Conservation (phyloP, 148 eudicot species). For the Arbutus unedo region DNA sequence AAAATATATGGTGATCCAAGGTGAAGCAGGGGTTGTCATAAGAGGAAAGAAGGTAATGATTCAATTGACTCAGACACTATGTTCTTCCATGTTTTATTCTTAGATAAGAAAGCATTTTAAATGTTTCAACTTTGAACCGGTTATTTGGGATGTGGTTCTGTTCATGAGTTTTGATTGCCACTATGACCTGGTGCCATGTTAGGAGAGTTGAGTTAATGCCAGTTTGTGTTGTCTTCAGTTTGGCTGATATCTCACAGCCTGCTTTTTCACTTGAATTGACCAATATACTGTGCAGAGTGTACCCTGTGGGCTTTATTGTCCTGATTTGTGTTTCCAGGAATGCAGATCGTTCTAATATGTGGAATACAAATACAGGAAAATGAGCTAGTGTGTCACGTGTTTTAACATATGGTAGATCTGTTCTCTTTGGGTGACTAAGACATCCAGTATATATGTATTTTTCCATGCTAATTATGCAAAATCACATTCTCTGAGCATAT, state of each 20-base stretch:
- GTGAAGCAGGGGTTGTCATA: constrained; percentile 58
- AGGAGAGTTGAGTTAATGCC: background rate
- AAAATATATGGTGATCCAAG: constrained; percentile 73
- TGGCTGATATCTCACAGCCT: background rate
- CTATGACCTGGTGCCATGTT: background rate
- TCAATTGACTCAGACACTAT: background rate
- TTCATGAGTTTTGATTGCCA: background rate
- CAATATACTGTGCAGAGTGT: background rate
- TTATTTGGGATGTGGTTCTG: background rate
- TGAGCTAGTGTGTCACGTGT: background rate
- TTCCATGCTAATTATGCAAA: background rate
- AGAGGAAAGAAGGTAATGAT: constrained; percentile 55
- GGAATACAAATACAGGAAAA: background rate
- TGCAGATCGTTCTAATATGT: background rate
- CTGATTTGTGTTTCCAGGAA: background rate
- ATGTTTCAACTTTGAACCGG: background rate
- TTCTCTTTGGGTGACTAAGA: background rate
- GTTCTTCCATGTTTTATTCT: background rate
- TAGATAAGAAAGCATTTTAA: background rate
- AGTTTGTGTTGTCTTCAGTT: background rate
- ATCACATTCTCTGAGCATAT: background rate
- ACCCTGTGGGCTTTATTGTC: background rate
- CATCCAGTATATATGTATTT: background rate
- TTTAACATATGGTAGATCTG: background rate
- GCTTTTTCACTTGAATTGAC: background rate